A percentile compares a stretch with the other conserved stretches of the same genome.
Evolutionary conservation across 225 moss, liverwort and hornwort genomes (phyloP).

Genomic region (Pseudisothecium myosuroides): DNA sequence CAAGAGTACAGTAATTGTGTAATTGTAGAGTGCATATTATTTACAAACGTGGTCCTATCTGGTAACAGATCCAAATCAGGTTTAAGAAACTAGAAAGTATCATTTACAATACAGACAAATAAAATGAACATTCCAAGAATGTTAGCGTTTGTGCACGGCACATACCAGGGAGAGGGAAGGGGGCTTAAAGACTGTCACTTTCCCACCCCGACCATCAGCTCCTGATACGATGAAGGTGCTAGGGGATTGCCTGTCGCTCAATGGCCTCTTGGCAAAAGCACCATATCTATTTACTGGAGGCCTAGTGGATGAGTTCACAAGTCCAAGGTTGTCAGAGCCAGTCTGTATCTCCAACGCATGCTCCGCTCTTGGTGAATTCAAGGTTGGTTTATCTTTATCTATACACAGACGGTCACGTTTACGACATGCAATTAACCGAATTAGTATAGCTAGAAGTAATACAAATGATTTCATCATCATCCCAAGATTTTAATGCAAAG

Average conservation of each 20-base stretch:
- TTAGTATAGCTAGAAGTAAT: not conserved
- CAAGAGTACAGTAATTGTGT: not conserved
- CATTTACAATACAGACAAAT: not conserved
- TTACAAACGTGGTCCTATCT: not conserved
- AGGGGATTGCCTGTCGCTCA: not conserved
- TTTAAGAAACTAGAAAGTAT: not conserved
- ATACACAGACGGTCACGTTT: not conserved
- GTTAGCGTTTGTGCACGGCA: not conserved
- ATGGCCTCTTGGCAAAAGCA: constrained; percentile 17
- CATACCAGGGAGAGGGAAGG: constrained; percentile 36
- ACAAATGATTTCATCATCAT: not conserved
- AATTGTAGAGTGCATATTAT: not conserved
- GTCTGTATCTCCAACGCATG: not conserved
- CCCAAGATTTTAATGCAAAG: not conserved
- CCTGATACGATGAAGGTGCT: constrained; percentile 70
- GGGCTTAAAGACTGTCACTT: constrained; percentile 68
- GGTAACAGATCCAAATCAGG: not conserved
- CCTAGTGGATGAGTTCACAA: not conserved
- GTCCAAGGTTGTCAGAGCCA: not conserved
- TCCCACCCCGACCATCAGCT: constrained; percentile 85
- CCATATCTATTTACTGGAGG: constrained; percentile 2
- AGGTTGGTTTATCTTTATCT: not conserved
- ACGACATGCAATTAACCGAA: not conserved
- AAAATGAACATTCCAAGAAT: not conserved
- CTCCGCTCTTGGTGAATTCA: not conserved